These are phyloP conservation scores for Asterophora parasitica DNA, from an alignment of 768 basidiomycete genomes.

Conservation along the genomic window DNA sequence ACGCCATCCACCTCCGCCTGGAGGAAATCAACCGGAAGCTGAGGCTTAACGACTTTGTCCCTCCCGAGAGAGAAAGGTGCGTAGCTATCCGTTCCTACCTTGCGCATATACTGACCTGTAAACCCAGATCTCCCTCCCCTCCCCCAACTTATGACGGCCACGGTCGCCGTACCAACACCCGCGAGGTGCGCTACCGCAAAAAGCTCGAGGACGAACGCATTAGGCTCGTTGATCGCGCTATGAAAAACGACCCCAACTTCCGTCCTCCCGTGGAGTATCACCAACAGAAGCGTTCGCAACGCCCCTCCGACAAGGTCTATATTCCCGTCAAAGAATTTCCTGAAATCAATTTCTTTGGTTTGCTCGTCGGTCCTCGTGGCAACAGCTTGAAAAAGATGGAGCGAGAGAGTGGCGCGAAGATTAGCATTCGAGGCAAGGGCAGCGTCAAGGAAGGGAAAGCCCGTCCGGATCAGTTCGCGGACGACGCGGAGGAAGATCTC, in stretches of 20 bases:
- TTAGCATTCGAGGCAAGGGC: slow-evolving; percentile 96
- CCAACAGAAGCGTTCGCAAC: slow-evolving; percentile 87
- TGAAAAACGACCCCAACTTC: slow-evolving; percentile 98
- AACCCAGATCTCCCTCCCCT: slow-evolving; percentile 84
- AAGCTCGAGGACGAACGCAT: slow-evolving; percentile 92
- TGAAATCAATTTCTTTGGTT: slow-evolving; percentile 99
- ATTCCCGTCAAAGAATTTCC: slow-evolving; percentile 99
- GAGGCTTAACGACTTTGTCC: slow-evolving; percentile 89
- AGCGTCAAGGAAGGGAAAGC: slow-evolving; percentile 99
- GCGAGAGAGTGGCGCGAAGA: slow-evolving; percentile 95
- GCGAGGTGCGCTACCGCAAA: slow-evolving; percentile 97
- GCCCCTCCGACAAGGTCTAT: slow-evolving; percentile 97
- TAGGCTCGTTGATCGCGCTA: slow-evolving; percentile 88
- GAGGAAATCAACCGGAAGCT: slow-evolving; percentile 98
- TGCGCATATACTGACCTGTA: slow-evolving; percentile 24
- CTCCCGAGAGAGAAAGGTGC: slow-evolving; percentile 92
- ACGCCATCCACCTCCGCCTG: slow-evolving; percentile 91
- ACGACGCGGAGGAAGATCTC: slow-evolving; percentile 97
- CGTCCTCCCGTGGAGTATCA: slow-evolving; percentile 96
- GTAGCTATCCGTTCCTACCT: slow-evolving; percentile 11
- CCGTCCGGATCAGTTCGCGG: slow-evolving; percentile 88
- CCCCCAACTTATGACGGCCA: slow-evolving; percentile 97
- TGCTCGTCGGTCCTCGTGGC: slow-evolving; percentile 96
- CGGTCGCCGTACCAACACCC: slow-evolving; percentile 96
- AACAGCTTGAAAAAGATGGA: slow-evolving; percentile 99